A percentile compares a stretch with the other conserved stretches of the same genome.
Evolutionary conservation across 768 basidiomycete species (phyloP).

Genomic region (Pluteus cervinus): DNA sequence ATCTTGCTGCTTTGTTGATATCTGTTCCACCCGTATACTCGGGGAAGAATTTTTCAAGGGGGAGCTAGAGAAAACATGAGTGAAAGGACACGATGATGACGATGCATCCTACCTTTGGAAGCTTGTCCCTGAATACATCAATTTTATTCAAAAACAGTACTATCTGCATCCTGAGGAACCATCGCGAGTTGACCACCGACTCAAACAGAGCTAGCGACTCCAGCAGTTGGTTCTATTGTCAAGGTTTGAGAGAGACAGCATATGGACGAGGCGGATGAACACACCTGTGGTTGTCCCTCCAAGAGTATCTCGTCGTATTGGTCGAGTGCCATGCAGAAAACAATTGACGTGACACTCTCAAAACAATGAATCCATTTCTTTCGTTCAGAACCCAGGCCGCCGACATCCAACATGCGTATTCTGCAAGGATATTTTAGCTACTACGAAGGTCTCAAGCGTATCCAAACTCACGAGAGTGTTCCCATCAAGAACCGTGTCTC

Average conservation of each 20-base stretch:
- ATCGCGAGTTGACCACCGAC: constrained; percentile 86
- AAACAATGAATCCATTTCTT: constrained; percentile 72
- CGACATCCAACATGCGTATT: constrained; percentile 72
- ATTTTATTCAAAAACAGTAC: constrained; percentile 93
- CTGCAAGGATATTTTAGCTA: too few relatives aligned
- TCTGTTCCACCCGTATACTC: constrained; percentile 86
- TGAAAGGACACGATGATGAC: constrained; percentile 19
- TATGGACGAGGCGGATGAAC: constrained; percentile 13
- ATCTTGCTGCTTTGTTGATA: constrained; percentile 92
- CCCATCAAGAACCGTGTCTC: constrained; percentile 81
- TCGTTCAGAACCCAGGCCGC: constrained; percentile 72
- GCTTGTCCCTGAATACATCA: constrained; percentile 85
- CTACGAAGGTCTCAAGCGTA: too few relatives aligned
- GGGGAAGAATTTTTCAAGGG: constrained; percentile 71
- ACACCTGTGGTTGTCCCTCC: constrained; percentile 59
- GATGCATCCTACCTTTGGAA: constrained; percentile 43
- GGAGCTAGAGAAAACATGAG: constrained; percentile 49
- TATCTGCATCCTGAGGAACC: constrained; percentile 87
- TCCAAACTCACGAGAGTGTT: constrained; percentile 42
- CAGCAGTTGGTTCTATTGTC: constrained; percentile 80
- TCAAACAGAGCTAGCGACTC: constrained; percentile 88
- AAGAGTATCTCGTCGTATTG: constrained; percentile 75
- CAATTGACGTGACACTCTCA: constrained; percentile 53
- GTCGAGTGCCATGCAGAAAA: constrained; percentile 64
- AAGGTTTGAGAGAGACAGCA: too few relatives aligned